Evolutionary conservation across 257 asterid species (phyloP).

Genomic region (Petrea volubilis): DNA sequence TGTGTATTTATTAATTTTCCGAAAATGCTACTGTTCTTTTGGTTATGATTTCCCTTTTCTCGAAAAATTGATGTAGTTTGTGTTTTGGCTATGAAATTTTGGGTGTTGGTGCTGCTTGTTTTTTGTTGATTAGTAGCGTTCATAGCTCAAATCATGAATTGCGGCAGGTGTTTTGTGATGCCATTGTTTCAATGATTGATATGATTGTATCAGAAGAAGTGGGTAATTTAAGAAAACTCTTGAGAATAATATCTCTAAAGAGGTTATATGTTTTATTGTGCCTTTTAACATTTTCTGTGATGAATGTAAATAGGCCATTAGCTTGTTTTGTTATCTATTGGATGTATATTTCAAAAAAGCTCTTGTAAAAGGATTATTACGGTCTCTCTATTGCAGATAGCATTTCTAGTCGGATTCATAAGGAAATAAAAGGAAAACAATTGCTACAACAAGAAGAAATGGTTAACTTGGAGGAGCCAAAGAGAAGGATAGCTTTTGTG

Average conservation of each 20-base stretch:
- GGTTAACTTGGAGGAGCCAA: conserved; percentile 66
- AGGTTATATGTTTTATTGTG: too few species aligned
- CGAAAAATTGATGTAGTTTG: neutral
- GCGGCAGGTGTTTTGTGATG: neutral
- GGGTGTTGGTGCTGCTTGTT: neutral
- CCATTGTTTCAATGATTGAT: neutral
- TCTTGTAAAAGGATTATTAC: neutral
- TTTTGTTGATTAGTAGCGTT: neutral
- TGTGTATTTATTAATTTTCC: neutral
- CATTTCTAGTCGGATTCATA: neutral
- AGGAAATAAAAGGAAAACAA: neutral
- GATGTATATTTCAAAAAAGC: conserved; percentile 1
- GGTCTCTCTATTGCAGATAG: conserved; percentile 11
- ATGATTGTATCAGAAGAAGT: neutral
- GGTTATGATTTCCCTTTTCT: neutral
- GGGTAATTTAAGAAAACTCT: neutral
- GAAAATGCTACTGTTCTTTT: neutral
- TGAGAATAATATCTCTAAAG: neutral
- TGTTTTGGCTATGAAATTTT: neutral
- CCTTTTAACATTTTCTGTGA: too few species aligned
- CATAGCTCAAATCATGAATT: neutral
- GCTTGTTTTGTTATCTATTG: too few species aligned
- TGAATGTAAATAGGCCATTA: too few species aligned
- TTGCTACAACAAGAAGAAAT: conserved; percentile 17
- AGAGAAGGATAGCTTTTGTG: conserved; percentile 89